Evolutionary conservation across 257 asterid species (phyloP), one percentile per base, ranked within the genome.

Genomic region (Paraleonurus japonicus): DNA sequence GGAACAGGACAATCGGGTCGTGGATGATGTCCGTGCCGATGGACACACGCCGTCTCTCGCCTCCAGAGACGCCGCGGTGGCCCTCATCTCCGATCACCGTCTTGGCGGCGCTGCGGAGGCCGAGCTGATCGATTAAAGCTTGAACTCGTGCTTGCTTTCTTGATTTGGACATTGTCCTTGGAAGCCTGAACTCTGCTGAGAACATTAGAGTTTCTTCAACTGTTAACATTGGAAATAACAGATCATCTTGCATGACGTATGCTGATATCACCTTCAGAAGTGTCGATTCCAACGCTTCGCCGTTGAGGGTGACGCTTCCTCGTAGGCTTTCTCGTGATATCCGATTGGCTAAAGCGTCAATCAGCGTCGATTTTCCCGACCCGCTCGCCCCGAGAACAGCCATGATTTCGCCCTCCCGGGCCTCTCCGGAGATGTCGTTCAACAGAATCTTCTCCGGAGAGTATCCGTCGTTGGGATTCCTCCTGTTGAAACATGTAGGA

Each of bases 301-400:
- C 88, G 64, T 87, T 85, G 43, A 87, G 75, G 0, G 88, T 77
- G 57, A 87, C 54, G 17, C 74, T 64, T 16, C 88, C 90, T 7
- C 76, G 79, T 12, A 85, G 81, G 77, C 90, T 87, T 4, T 85
- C 90, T 24, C 80, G 26, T 0, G 87, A 26, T 7, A 35, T 35
- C 12, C 43, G 1, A 26, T 11, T 50, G 65, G 24, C 43, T n/a
- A 85, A 55, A 1, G 90, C 87, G 19, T 87, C 90, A 13, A 85
- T 87, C 73, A 87, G 43, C 0, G 92, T 83, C 0, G 90, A 87
- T 54, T 87, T 87, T 6, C 43, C 92, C 2, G 90, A 87, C 15
- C 92, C 92, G 35, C 90, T 85, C 7, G 90, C 92, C 1, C 92
- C 92, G 7, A 85, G 85, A 10, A 87, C 87, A 1, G 87, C 90